Evolutionary conservation across 1,284 basidiomycete genomes (phyloP), one percentile per base, ranked within the genome.

Genomic region (Fomitopsis palustris): DNA sequence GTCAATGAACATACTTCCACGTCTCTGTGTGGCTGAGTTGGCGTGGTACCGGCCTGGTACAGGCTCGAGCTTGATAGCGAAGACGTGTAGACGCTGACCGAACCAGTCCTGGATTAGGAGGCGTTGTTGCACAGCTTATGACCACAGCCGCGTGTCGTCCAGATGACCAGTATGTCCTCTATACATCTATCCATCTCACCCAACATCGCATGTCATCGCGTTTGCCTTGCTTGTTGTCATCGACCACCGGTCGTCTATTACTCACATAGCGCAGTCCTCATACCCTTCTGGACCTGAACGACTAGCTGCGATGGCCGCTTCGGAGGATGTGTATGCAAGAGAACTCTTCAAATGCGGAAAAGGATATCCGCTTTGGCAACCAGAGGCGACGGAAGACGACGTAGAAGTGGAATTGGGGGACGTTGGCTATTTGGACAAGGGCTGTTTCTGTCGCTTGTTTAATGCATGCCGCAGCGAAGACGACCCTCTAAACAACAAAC

Each of bases 341-440:
- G 43, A 64, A 43, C 60, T 70, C 9, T 53, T 43, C 10, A 43
- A 33, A 16, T 58, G 43, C n/a, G 60, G 62, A 3, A 42, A 68
- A 17, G 69, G 69, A 2, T 60, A 61, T 29, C 67, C 69, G 3
- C 42, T 69, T 14, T 69, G 69, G 68, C 10, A 52, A 6, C 69
- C 69, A 0, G 67, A 70, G 29, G 61, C 61, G 2, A 57, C 58
- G 17, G 43, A 25, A 0, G 14, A 56, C 2, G 54, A 52, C 10
- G 39, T 55, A 29, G 62, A 63, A 37, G 58, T 67, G 7, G 10
- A 57, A 23, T 61, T 68, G 17, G 69, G 68, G 4, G 69, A 69
- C 59, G 67, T 70, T 7, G 68, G 69, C 2, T 67, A 57, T 51
- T 4, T 67, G 12, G 37, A 60, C 7, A 52, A 63, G 1, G 68